phyloP scores from a whole-genome alignment of 257 asterid species.

The Solanum phureja region DNA sequence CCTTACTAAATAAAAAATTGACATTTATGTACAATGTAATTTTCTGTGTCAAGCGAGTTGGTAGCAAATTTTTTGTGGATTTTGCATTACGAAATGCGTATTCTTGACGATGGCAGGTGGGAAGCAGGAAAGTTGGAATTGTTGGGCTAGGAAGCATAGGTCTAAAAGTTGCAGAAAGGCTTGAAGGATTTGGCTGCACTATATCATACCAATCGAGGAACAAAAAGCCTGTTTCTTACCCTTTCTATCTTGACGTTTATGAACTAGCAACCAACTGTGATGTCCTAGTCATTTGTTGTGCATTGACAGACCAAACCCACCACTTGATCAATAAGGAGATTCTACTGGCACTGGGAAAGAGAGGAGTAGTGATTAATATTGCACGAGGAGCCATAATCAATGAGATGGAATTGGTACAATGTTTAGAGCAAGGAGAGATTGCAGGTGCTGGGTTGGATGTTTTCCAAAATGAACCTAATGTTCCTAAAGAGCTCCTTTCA shows the following conservation, averaged over 20 bases:
- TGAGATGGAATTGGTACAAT: slow-evolving; percentile 26
- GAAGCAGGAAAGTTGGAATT: slow-evolving; percentile 61
- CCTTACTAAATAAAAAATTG: too few species aligned
- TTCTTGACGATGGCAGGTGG: slow-evolving; percentile 29
- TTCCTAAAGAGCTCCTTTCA: slow-evolving; percentile 19
- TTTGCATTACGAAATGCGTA: not conserved
- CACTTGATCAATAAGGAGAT: slow-evolving; percentile 60
- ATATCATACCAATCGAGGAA: slow-evolving; percentile 49
- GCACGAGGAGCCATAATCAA: slow-evolving; percentile 54
- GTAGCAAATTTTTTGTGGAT: not conserved
- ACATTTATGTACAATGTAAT: too few species aligned
- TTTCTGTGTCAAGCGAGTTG: not conserved
- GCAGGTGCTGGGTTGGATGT: slow-evolving; percentile 38
- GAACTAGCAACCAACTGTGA: slow-evolving; percentile 45
- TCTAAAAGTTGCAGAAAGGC: slow-evolving; percentile 58
- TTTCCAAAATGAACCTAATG: slow-evolving; percentile 26
- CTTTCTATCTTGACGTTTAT: slow-evolving; percentile 16
- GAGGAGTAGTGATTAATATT: slow-evolving; percentile 51
- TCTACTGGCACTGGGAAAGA: slow-evolving; percentile 42
- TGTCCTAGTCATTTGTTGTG: slow-evolving; percentile 46
- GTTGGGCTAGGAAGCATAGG: slow-evolving; percentile 91
- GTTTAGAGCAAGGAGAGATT: slow-evolving; percentile 19
- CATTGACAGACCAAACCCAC: slow-evolving; percentile 46
- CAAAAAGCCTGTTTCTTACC: slow-evolving; percentile 33
- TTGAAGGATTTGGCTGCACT: slow-evolving; percentile 50